Conservation (phyloP, 2,329 filamentous ascomycete species). For the Alternaria postmessia region DNA sequence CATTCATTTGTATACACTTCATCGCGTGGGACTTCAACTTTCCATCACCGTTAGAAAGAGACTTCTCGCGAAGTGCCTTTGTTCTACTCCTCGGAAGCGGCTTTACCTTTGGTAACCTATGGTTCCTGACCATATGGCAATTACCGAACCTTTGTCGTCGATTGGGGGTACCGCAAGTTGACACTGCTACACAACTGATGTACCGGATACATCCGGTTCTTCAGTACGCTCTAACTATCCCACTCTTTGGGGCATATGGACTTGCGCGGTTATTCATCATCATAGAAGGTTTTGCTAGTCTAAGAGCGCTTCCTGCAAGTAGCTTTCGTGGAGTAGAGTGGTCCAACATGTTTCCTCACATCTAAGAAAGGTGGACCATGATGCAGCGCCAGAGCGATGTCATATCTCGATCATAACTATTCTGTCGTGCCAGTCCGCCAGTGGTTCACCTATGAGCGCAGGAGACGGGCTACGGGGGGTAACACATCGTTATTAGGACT, state of each 20-base stretch:
- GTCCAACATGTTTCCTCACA: not conserved
- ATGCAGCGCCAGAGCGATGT: no score
- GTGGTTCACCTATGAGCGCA: not conserved
- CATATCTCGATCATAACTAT: not conserved
- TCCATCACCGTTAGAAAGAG: rapidly evolving
- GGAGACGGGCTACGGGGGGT: not conserved
- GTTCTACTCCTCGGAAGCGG: rapidly evolving
- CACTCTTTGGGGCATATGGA: not conserved
- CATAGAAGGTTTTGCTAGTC: not conserved
- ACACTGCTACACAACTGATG: not conserved
- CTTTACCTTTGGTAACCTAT: not conserved
- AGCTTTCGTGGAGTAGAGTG: not conserved
- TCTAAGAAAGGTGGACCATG: not conserved
- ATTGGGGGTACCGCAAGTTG: not conserved
- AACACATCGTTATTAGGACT: not conserved
- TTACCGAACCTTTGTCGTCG: not conserved
- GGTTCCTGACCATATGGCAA: not conserved
- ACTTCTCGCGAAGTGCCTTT: not conserved
- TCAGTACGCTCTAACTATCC: not conserved
- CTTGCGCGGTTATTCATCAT: not conserved
- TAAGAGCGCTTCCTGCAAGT: not conserved
- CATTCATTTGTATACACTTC: not conserved
- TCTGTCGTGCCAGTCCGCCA: not conserved
- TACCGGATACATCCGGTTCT: not conserved
- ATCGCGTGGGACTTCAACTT: not conserved